Conservation (phyloP, 2,329 filamentous ascomycete genomes). For the Phyllachora maydis region DNA sequence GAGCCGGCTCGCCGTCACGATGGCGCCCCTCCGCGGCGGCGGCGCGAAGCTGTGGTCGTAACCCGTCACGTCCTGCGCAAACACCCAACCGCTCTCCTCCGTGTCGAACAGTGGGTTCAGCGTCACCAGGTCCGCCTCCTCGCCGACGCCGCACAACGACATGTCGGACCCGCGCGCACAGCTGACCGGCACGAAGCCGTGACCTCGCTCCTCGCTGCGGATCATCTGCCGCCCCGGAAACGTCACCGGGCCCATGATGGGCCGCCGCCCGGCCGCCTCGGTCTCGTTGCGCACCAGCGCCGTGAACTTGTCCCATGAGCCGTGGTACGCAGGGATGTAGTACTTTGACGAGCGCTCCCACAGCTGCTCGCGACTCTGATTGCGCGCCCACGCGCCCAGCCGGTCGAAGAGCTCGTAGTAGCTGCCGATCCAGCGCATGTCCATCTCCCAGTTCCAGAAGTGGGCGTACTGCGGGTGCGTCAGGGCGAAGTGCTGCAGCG, state of each 20-base stretch:
- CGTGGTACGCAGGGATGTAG: slow-evolving; percentile 52
- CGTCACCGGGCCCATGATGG: slow-evolving; percentile 48
- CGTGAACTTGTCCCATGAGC: slow-evolving; percentile 52
- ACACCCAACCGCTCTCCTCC: slow-evolving; percentile 51
- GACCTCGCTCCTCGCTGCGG: slow-evolving; percentile 27
- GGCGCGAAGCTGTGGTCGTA: slow-evolving; percentile 31
- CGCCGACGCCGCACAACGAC: slow-evolving; percentile 41
- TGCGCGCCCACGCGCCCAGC: slow-evolving; percentile 41
- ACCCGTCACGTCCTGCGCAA: slow-evolving; percentile 48
- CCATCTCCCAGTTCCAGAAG: slow-evolving; percentile 55
- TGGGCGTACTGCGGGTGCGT: slow-evolving; percentile 43
- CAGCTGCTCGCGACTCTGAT: slow-evolving; percentile 48
- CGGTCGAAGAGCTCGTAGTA: slow-evolving; percentile 56
- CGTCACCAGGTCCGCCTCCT: slow-evolving; percentile 57
- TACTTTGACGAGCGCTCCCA: slow-evolving; percentile 65
- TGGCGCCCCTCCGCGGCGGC: slow-evolving; percentile 48
- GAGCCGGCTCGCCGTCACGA: slow-evolving; percentile 51
- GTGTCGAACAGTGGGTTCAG: slow-evolving; percentile 61
- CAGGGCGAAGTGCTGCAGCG: slow-evolving; percentile 42
- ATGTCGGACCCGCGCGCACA: slow-evolving; percentile 24
- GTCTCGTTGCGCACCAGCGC: slow-evolving; percentile 42
- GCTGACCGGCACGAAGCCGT: slow-evolving; percentile 29
- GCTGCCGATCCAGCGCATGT: slow-evolving; percentile 42
- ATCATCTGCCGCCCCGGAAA: slow-evolving; percentile 26
- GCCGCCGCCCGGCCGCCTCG: slow-evolving; percentile 21